Base-by-base conservation (phyloP, 2,329 filamentous ascomycete species). In the Aspergillus sp. region DNA sequence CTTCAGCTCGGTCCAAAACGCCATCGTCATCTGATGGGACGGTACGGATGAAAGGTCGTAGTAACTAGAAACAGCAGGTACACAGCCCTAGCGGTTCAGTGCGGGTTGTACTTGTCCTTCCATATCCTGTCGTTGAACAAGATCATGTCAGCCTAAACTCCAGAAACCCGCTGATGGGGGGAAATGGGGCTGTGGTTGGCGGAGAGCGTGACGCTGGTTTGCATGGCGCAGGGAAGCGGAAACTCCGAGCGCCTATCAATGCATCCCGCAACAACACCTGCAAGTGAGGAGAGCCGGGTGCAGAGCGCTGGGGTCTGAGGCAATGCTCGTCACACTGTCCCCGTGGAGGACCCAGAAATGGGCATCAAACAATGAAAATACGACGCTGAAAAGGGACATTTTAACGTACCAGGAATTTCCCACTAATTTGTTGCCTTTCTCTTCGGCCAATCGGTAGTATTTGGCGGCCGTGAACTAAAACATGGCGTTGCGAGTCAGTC, bases 401-500 rank as follows among this genome's bases (percentile, higher is more conserved):
- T 50, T 30, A 42, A 85, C 90, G 77, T 88, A 97, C 94, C 95
- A 99, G 70, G 91, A 90, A 80, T 98, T 97, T 64, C 95, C 95
- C 65, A 98, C 82, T 58, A 88, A 92, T 82, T 96, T 97, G 78
- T 88, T 90, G 54, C 94, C 94, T 73, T 88, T 90, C 71, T 91
- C 84, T 79, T 98, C 95, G 39, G 95, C 93, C 71, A 94, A 84
- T 71, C 94, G 91, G 77, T 96, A 92, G 80, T 97, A 97, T 77
- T 90, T 91, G 68, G 95, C 93, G 70, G 95, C 84, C 69, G 83
- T 69, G 59, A 73, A 77, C 76, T 77, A 67, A 30, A 58, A 57
- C 51, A 8, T n/a, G 23, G 49, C 36, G 48, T 47, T 62, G 42
- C 62, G 13, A 54, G 62, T 60, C 57, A 60, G 57, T 32, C 54